These are phyloP conservation scores for Leersia perrieri DNA, from an alignment of 176 grass and related monocot species.

Conservation along the genomic window DNA sequence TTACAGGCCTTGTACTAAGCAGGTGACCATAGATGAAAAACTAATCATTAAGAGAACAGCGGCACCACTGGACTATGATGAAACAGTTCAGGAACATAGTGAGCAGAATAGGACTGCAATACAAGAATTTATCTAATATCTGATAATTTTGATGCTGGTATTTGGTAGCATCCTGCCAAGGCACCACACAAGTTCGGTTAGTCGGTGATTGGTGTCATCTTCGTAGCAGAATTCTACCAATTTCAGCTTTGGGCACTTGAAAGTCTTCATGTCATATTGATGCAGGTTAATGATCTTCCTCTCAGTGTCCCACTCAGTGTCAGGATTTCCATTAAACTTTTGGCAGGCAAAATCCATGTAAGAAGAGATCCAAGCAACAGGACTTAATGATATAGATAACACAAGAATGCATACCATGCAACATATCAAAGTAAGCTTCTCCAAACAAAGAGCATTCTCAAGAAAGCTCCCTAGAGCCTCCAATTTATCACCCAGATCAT, in stretches of 20 bases:
- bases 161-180: slow-evolving; percentile 20
- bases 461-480: slow-evolving; percentile 32
- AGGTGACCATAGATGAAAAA: too few species aligned
- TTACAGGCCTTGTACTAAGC: too few species aligned
- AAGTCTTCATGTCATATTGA: background rate
- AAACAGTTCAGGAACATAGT: too few species aligned
- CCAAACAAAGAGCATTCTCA: slow-evolving; percentile 23
- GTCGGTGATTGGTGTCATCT: background rate
- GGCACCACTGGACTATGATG: too few species aligned
- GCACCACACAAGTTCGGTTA: slow-evolving; percentile 11
- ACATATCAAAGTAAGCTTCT: slow-evolving; percentile 1
- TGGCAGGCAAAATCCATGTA: background rate
- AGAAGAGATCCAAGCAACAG: slow-evolving; percentile 1
- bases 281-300: slow-evolving; percentile 1
- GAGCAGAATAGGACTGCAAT: too few species aligned
- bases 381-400: background rate
- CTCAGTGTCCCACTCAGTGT: background rate
- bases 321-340: too few species aligned
- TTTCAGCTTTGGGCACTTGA: background rate
- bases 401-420: slow-evolving; percentile 21
- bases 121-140: too few species aligned
- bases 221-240: slow-evolving; percentile 14
- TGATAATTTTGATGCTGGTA: slow-evolving; percentile 14
- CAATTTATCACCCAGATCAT: background rate
- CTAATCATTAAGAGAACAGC: too few species aligned